Base-by-base conservation (phyloP, 2,329 filamentous ascomycete genomes). In the Trematosphaeria pertusa region DNA sequence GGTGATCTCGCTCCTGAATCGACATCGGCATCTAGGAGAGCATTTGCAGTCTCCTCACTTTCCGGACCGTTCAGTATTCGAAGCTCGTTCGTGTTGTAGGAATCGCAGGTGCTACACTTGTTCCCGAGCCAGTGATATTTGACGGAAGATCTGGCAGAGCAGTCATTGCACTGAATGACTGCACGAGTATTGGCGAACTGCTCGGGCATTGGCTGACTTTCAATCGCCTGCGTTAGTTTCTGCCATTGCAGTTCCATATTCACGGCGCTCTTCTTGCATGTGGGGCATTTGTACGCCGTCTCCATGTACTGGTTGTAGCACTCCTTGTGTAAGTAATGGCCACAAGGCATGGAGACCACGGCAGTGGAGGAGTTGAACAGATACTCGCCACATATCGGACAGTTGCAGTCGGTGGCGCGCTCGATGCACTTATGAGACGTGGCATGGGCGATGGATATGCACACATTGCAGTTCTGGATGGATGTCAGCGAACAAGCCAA, bases 181-280 rank as follows among this genome's bases (percentile, higher is more conserved):
- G 91, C 93, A 52, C 86, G 86, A 4, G 89, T 91, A 61, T 91
- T 85, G 50, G 78, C 80, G 62, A 92, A 96, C 54, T 95, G 89
- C 50, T 75, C 73, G 1, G 94, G 94, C 91, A 99, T 97, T 1
- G 94, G 94, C 67, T 99, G 94, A 34, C 82, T 81, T 55, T 88
- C 82, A 50, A 99, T 96, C 38, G 91, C 87, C 41, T 91, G 84
- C 63, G 97, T 93, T 24, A 97, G 75, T 59, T 94, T 94, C 37
- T 91, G 86, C 76, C 97, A 99, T 60, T 95, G 89, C 28, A 89
- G 84, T 66, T 97, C 93, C 93, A 99, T 99, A 67, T 97, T 97
- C 57, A 91, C 85, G n/a, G 96, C 87, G 55, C 89, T 96, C 73
- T 94, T 96, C 75, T 88, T 96, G 80, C 94, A 99, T 37, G 97